Evolutionary conservation across 202 grass and related monocot genomes (phyloP), one percentile per base, ranked within the genome.

Genomic region (Brachypodium distachyon): DNA sequence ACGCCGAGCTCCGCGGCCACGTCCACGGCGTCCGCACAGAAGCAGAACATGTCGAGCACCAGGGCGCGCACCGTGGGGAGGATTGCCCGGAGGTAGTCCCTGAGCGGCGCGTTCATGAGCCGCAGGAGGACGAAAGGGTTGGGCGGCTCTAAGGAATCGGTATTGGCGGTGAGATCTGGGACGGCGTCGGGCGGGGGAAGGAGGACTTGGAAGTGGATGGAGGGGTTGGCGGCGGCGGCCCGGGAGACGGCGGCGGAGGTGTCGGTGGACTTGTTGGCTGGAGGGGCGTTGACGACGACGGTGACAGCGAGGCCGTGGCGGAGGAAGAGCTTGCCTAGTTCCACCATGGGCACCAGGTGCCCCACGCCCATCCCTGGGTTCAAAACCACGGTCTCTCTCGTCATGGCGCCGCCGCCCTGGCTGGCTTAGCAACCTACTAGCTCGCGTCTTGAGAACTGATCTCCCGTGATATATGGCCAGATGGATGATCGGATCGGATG

Each of bases 331-430:
- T 67, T 75, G 77, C 84, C 81, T 14, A 93, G 72, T 43, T 88
- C 72, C 55, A 90, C 65, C 90, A 85, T 87, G 18, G 90, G 83
- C 29, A 23, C 32, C n/a, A 90, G 65, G 73, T 90, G 88, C 1
- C 88, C 88, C 29, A 76, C 61, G 13, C 68, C 84, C 4, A 61
- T 4, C 2, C 78, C 14, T 0, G 86, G 67, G 59, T 84, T 78
- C 61, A 93, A 22, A 48, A 89, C 67, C 51, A 87, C 77, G 5
- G 70, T 80, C 0, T 79, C 43, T 12, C 51, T 69, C 81, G 70
- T 85, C 9, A 12, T n/a, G n/a, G n/a, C n/a, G n/a, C n/a, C n/a
- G n/a, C n/a, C n/a, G n/a, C n/a, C n/a, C n/a, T 54, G 12, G 25
- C 27, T 23, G 1, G 14, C 44, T 48, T 48, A 18, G 44, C 42